These are phyloP conservation scores for Solidago caesia DNA, from an alignment of 129 eudicot genomes.

Conservation along the genomic window DNA sequence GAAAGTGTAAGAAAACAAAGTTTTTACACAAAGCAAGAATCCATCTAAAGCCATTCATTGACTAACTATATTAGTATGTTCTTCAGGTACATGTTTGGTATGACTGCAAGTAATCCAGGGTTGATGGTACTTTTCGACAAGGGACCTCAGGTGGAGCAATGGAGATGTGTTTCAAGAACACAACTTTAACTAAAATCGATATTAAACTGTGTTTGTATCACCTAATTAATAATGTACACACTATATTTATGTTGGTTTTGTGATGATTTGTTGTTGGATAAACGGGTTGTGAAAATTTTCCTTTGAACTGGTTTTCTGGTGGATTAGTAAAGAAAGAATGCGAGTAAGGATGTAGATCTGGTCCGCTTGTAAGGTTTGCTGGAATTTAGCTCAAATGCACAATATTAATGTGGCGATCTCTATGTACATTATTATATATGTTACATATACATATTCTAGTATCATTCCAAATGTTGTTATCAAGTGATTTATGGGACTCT, in stretches of 20 bases:
- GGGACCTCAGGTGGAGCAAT: constrained; percentile 55
- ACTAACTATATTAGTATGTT: neutral
- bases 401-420: constrained; percentile 19
- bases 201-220: constrained; percentile 7
- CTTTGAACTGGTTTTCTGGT: constrained; percentile 35
- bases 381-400: constrained; percentile 36
- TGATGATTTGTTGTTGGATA: constrained; percentile 11
- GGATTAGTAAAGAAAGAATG: constrained; percentile 28
- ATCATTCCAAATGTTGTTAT: constrained; percentile 5
- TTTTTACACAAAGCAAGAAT: neutral
- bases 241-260: constrained; percentile 3
- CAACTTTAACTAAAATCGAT: constrained; percentile 20
- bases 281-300: constrained; percentile 17
- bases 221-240: neutral
- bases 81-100: constrained; percentile 64
- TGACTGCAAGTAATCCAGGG: constrained; percentile 54
- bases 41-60: neutral
- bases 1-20: neutral
- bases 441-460: constrained; percentile 5
- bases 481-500: neutral
- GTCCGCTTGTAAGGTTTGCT: constrained; percentile 30
- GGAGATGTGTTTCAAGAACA: constrained; percentile 61
- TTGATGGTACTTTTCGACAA: constrained; percentile 60
- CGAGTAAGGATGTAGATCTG: constrained; percentile 26
- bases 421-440: constrained; percentile 19